Conservation (phyloP, 805 yeast species). For the Kazachstania psychrophila region DNA sequence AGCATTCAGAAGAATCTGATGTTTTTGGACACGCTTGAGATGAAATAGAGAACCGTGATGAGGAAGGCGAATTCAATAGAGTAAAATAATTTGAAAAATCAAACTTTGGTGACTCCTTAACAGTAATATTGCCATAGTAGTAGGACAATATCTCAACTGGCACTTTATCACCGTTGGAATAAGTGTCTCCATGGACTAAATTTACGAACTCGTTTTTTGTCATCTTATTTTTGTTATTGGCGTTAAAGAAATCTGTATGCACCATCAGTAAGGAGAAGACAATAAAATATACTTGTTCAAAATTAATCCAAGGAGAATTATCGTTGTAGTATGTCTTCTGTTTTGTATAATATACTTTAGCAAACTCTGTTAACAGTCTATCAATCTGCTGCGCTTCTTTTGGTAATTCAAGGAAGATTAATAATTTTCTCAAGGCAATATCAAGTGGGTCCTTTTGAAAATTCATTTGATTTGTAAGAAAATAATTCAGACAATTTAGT, state of each 20-base stretch:
- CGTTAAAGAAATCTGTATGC: slow-evolving; percentile 67
- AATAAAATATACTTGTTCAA: slow-evolving; percentile 52
- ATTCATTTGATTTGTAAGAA: slow-evolving; percentile 34
- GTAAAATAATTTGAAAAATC: slow-evolving; percentile 9
- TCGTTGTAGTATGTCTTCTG: slow-evolving; percentile 9
- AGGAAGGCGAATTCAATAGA: neutral
- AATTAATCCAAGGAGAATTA: slow-evolving; percentile 25
- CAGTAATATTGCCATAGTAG: slow-evolving; percentile 58
- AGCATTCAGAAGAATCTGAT: neutral
- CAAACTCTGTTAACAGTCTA: slow-evolving; percentile 50
- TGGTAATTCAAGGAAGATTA: slow-evolving; percentile 53
- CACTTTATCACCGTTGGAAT: slow-evolving; percentile 21
- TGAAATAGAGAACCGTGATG: neutral
- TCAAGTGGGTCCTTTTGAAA: slow-evolving; percentile 53
- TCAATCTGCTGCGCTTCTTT: slow-evolving; percentile 72
- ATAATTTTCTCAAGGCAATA: slow-evolving; percentile 50
- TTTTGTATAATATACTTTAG: slow-evolving; percentile 39
- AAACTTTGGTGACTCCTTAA: slow-evolving; percentile 40
- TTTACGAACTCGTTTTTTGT: slow-evolving; percentile 50
- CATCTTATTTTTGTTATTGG: slow-evolving; percentile 60
- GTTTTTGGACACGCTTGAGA: too few species aligned
- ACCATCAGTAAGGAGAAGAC: slow-evolving; percentile 59
- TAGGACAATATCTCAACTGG: slow-evolving; percentile 43
- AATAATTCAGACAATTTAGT: slow-evolving; percentile 21
- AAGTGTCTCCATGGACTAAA: slow-evolving; percentile 32